These are phyloP conservation scores for Trichoderma asperellum DNA, from an alignment of 2,329 filamentous ascomycete genomes.

Conservation along the genomic window DNA sequence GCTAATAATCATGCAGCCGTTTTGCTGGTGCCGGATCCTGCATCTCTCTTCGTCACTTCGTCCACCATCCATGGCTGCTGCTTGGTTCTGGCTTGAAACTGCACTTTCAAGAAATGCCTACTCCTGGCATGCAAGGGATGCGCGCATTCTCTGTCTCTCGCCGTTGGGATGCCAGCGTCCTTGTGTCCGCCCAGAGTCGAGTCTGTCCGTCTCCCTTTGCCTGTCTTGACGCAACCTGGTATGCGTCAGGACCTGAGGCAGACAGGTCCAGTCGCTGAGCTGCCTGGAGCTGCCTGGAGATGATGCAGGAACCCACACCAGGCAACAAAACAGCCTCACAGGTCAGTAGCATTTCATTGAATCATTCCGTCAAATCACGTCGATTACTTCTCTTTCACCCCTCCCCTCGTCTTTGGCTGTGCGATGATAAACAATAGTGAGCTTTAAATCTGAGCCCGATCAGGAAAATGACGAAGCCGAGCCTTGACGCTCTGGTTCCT, in stretches of 20 bases:
- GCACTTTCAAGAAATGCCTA: not conserved
- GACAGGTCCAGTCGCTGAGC: not conserved
- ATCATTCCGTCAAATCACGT: not conserved
- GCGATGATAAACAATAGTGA: conserved; percentile 47
- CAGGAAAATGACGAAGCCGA: conserved; percentile 55
- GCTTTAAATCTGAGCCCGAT: conserved; percentile 43
- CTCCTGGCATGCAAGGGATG: conserved; percentile 28
- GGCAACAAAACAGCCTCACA: not conserved
- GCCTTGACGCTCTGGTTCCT: conserved; percentile 51
- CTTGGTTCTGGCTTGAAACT: not conserved
- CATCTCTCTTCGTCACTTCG: not conserved
- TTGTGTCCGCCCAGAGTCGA: not conserved
- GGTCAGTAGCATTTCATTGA: conserved; percentile 9
- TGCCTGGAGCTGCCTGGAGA: conserved; percentile 22
- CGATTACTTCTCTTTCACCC: not conserved
- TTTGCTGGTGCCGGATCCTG: not conserved
- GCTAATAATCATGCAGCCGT: not conserved
- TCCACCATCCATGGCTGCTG: not conserved
- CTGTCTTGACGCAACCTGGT: conserved; percentile 23
- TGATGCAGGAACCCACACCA: conserved; percentile 15
- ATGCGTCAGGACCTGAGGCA: not conserved
- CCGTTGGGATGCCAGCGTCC: conserved; percentile 8
- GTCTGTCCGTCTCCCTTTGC: conserved; percentile 8
- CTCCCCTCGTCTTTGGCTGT: conserved; percentile 8
- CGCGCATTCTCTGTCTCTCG: conserved; percentile 15